These are phyloP conservation scores for Populus hybrid DNA, from an alignment of 441 rosid species.

Conservation along the genomic window DNA sequence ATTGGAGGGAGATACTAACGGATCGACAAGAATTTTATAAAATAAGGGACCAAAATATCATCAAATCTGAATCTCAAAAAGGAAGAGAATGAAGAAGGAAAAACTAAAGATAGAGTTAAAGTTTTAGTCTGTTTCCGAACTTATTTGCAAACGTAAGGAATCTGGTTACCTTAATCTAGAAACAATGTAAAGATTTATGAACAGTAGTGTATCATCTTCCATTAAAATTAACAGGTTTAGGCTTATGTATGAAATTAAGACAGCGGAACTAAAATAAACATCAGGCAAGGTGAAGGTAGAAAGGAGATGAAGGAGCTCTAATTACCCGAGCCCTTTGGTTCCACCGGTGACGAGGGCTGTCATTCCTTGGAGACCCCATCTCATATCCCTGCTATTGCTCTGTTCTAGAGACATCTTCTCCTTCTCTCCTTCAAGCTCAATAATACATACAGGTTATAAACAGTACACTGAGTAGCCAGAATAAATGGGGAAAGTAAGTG, in stretches of 20 bases:
- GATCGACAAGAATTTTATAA: too few species aligned
- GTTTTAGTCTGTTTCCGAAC: too few species aligned
- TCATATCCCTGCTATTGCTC: neutral
- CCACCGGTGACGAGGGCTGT: constrained; percentile 22
- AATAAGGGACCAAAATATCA: too few species aligned
- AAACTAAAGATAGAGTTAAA: too few species aligned
- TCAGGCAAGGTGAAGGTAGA: neutral
- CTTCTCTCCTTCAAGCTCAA: neutral
- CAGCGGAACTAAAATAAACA: neutral
- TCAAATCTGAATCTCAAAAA: too few species aligned
- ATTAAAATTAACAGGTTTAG: neutral
- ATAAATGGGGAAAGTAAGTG: too few species aligned
- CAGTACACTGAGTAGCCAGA: too few species aligned
- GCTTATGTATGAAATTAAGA: neutral
- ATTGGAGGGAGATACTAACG: too few species aligned
- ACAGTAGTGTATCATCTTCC: neutral
- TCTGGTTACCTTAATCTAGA: too few species aligned
- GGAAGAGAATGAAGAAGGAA: too few species aligned
- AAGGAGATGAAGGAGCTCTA: neutral
- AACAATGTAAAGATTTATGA: too few species aligned
- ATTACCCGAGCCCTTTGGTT: constrained; percentile 21
- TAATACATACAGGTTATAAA: neutral
- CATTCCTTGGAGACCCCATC: constrained; percentile 19
- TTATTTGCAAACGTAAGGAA: too few species aligned
- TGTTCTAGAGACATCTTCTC: neutral